Evolutionary conservation across 345 rosid species (phyloP).

Genomic region (Mangifera indica): DNA sequence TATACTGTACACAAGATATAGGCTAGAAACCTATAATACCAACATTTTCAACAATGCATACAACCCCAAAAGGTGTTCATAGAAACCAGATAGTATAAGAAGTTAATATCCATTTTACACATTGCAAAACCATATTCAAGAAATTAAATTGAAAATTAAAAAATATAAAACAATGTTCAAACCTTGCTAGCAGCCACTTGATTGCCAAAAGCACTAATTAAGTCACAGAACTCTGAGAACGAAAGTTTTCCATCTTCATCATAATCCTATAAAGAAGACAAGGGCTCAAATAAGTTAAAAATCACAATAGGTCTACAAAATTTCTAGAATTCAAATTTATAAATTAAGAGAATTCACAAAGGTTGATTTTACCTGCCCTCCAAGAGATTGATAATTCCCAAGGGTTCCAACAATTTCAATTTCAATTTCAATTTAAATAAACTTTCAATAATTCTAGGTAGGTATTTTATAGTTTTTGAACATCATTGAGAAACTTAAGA

Average conservation of each 20-base stretch:
- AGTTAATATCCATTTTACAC: background rate
- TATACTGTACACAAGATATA: background rate
- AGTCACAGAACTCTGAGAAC: conserved; percentile 70
- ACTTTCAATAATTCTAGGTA: no score
- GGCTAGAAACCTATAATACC: background rate
- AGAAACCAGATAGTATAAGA: background rate
- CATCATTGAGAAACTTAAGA: no score
- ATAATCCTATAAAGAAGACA: conserved; percentile 52
- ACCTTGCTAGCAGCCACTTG: conserved; percentile 79
- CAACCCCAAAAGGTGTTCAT: background rate
- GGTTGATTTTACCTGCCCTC: no score
- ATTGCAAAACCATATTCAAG: conserved; percentile 1
- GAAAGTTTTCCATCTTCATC: conserved; percentile 87
- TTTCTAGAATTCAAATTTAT: no score
- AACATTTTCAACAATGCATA: background rate
- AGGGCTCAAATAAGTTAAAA: conserved; percentile 2
- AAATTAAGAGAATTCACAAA: no score
- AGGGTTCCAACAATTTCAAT: no score
- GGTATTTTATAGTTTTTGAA: no score
- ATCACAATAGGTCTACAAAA: background rate
- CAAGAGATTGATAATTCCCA: no score
- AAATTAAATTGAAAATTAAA: conserved; percentile 5
- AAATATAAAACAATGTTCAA: conserved; percentile 14
- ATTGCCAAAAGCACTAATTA: conserved; percentile 83
- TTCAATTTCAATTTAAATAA: no score